A percentile compares a stretch with the other conserved stretches of the same genome.
These are phyloP conservation scores for Fraxinus floribunda DNA, from an alignment of 305 asterid species.

Conservation along the genomic window DNA sequence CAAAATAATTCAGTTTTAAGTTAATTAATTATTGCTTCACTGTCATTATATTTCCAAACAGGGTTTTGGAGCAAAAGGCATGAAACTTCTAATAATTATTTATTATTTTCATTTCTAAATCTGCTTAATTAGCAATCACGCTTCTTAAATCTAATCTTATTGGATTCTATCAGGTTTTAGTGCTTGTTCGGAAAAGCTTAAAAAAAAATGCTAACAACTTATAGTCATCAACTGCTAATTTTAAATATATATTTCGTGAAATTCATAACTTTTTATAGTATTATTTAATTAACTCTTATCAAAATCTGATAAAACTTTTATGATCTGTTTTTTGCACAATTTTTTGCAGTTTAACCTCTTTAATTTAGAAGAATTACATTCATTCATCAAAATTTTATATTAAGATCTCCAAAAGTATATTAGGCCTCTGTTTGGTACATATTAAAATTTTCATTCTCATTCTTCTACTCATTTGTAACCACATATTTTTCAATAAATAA, in stretches of 20 bases:
- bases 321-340: too few species aligned
- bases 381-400: not conserved
- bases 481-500: too few species aligned
- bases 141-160: not conserved
- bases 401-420: not conserved
- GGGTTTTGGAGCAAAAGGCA: not conserved
- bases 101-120: not conserved
- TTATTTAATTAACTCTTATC: too few species aligned
- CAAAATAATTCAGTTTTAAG: not conserved
- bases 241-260: too few species aligned
- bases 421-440: too few species aligned
- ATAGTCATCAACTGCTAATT: too few species aligned
- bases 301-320: too few species aligned
- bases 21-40: conserved; percentile 3
- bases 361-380: not conserved
- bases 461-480: too few species aligned
- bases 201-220: not conserved
- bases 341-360: not conserved
- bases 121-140: not conserved
- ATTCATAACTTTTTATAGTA: too few species aligned
- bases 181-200: not conserved
- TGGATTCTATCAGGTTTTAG: not conserved
- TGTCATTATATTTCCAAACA: not conserved
- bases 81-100: not conserved
- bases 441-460: too few species aligned